Base-by-base conservation (phyloP, 164 flowering plant species). In the Magnolia officinalis region DNA sequence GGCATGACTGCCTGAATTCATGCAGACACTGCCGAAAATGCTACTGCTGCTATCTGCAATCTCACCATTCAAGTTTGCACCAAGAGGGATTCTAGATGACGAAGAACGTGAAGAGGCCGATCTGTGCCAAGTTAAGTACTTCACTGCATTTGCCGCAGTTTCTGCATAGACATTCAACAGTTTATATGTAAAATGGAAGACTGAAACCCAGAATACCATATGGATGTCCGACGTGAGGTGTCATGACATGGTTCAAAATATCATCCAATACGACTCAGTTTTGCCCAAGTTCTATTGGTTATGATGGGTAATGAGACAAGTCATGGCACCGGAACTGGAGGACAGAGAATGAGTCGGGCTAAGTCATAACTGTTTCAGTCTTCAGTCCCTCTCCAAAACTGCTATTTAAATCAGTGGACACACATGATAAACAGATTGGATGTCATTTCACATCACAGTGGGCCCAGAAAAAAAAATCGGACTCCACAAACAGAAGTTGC, bases 41-140 rank as follows among this genome's bases (percentile, higher is more conserved):
- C 83, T 77, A 74, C 81, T 77, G 73, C 83, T 72, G 58, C 82
- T 64, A 67, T 91, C 92, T 75, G 84, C 90, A 10, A 63, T 72
- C 76, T 86, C 85, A 69, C 89, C 96, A 66, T 74, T 89, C 23
- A 88, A 74, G 75, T 82, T 84, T 63, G 85, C 74, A 64, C 86
- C 88, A 78, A 86, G 81, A 80, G 84, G 92, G 84, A 86, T 89
- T 85, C 95, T 84, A 14, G 95, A 94, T 73, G 97, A 90, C 72
- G 97, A 88, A 18, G 99, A 92, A 37, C 79, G 90, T 45, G 92
- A 90, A 75, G 98, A 94, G 75, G 86, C 61, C 1, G 98, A 90
- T 78, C 98, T 87, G 75, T 92, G 98, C 99, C 99, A 96, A 66
- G 99, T 91, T 78, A 96, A 82, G 84, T 91, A 91, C 87, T 90